phyloP scores from a whole-genome alignment of 805 yeast genomes.

The Metschnikowia cubensis region DNA sequence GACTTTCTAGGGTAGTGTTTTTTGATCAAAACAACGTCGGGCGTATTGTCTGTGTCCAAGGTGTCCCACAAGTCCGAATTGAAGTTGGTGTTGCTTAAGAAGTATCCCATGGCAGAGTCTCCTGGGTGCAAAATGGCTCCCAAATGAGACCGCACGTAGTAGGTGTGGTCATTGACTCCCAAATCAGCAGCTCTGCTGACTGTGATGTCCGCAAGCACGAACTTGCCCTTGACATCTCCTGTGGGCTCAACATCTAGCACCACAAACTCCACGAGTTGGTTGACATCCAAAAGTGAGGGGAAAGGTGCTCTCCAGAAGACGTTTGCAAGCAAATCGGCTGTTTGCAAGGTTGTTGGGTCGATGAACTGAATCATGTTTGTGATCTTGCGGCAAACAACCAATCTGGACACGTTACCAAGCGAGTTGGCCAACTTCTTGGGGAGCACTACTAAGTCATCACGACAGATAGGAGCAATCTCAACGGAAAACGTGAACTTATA shows the following conservation, averaged over 20 bases:
- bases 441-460: slow-evolving; percentile 89
- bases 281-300: slow-evolving; percentile 66
- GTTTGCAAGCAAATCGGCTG: slow-evolving; percentile 65
- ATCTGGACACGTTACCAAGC: slow-evolving; percentile 75
- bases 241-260: slow-evolving; percentile 94
- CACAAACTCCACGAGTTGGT: slow-evolving; percentile 78
- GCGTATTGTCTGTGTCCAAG: slow-evolving; percentile 56
- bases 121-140: slow-evolving; percentile 97
- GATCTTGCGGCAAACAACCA: slow-evolving; percentile 80
- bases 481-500: slow-evolving; percentile 91
- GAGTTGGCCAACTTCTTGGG: slow-evolving; percentile 84
- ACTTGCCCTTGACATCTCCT: slow-evolving; percentile 70
- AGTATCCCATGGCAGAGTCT: slow-evolving; percentile 91
- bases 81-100: slow-evolving; percentile 77
- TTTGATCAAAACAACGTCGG: slow-evolving; percentile 87
- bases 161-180: slow-evolving; percentile 80
- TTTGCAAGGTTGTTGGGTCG: slow-evolving; percentile 78
- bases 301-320: slow-evolving; percentile 85
- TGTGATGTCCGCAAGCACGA: slow-evolving; percentile 84
- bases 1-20: slow-evolving; percentile 80
- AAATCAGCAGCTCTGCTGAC: slow-evolving; percentile 86
- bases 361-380: slow-evolving; percentile 81
- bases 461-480: slow-evolving; percentile 94
- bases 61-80: slow-evolving; percentile 83
- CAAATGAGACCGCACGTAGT: slow-evolving; percentile 82